A percentile compares a stretch with the other conserved stretches of the same genome.
These are phyloP conservation scores for Triticum dicoccoides DNA, from an alignment of 176 grass and related monocot species.

Conservation along the genomic window DNA sequence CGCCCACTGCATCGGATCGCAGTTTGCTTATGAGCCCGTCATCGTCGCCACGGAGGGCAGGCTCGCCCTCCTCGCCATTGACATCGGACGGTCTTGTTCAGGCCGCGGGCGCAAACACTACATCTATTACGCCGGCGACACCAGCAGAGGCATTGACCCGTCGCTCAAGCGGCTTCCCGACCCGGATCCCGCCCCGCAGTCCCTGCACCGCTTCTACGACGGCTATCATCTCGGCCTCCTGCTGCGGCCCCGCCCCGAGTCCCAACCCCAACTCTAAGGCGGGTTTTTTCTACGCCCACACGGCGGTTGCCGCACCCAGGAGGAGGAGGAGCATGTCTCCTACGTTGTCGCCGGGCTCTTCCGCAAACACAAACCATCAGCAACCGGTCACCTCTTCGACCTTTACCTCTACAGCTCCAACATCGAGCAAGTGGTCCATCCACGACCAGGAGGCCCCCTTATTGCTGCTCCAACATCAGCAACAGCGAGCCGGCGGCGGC, in stretches of 20 bases:
- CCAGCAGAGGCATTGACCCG: neutral
- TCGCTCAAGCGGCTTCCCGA: neutral
- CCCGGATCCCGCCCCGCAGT: neutral
- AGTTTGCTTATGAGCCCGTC: neutral
- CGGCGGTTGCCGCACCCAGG: neutral
- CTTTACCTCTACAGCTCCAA: neutral
- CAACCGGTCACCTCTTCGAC: neutral
- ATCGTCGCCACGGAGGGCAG: neutral
- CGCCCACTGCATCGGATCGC: neutral
- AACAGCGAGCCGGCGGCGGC: neutral
- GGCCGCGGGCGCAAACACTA: neutral
- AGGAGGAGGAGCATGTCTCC: neutral
- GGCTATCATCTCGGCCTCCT: neutral
- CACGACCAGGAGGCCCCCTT: neutral
- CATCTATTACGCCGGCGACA: neutral
- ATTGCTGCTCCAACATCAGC: neutral
- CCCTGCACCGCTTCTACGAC: neutral
- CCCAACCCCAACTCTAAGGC: neutral
- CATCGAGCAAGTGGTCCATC: neutral
- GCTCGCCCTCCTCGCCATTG: neutral
- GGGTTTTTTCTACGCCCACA: no score
- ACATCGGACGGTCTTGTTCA: neutral
- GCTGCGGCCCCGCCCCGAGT: neutral
- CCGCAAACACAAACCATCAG: neutral
- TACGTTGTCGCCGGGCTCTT: neutral